A percentile compares a stretch with the other conserved stretches of the same genome.
Evolutionary conservation across 2,329 filamentous ascomycete genomes (phyloP).

Genomic region (Diplodia corticola): DNA sequence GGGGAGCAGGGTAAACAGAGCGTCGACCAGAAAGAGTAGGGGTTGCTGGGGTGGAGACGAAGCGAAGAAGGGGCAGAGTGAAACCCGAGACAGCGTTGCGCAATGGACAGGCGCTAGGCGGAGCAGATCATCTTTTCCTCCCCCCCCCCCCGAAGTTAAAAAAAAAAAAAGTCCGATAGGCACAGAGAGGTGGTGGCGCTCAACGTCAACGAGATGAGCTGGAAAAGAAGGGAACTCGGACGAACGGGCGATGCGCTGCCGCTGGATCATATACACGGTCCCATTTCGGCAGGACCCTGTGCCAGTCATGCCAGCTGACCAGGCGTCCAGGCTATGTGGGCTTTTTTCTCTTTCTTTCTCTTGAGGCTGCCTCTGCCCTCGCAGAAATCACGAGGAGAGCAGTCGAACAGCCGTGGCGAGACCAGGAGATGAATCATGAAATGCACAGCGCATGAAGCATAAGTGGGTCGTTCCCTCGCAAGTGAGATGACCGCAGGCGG

Average conservation of each 20-base stretch:
- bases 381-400: not conserved
- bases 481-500: constrained; percentile 10
- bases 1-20: constrained; percentile 14
- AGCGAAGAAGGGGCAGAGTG: constrained; percentile 1
- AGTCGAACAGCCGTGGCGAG: not conserved
- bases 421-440: constrained; percentile 6
- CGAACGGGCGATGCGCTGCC: not conserved
- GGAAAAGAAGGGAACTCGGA: not conserved
- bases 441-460: constrained; percentile 11
- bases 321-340: constrained; percentile 12
- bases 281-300: not conserved
- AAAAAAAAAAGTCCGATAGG: not conserved
- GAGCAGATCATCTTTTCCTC: constrained; percentile 1
- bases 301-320: constrained; percentile 1
- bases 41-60: not conserved
- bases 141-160: not conserved
- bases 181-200: not conserved
- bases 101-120: constrained; percentile 7
- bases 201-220: not conserved
- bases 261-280: not conserved
- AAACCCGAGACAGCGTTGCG: constrained; percentile 10
- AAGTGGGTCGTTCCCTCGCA: not conserved
- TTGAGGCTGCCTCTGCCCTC: not conserved
- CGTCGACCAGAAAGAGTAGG: constrained; percentile 6
- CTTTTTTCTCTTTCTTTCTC: not conserved